Evolutionary conservation across 2,329 filamentous ascomycete species (phyloP), one percentile per base, ranked within the genome.

Genomic region (Monosporascus sp.): DNA sequence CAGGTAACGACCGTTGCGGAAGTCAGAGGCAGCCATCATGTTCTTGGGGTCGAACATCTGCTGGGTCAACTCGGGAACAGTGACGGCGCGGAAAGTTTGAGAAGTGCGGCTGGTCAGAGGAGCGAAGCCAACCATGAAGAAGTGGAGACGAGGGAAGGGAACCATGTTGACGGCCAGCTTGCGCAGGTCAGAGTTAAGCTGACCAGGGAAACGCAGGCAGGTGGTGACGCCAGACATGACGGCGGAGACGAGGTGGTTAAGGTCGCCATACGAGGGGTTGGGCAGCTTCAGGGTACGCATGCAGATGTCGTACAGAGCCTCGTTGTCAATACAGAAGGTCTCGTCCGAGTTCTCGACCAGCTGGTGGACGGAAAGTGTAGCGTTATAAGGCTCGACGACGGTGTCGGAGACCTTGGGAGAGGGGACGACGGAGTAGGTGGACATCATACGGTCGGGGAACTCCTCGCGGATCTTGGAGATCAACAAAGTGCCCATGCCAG

Each of bases 1-100:
- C 71, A 99, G 86, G 84, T 99, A 99, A 71, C 94, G 94, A 76
- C 94, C 94, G 77, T 97, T 99, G 70, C 94, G 90, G 91, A 99
- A 99, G 82, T 99, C 94, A 61, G 92, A 95, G 62, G 94, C 94
- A 79, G 94, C 94, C 94, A 99, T 99, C 93, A 99, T 99, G 88
- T 99, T 99, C 91, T 97, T 99, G 71, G 94, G 93, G 82, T 99
- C 94, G 83, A 96, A 99, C 91, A 99, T 97, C 79, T 99, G 94
- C 83, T 99, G 94, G 70, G 94, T 97, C 75, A 99, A 85, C 83
- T 99, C 94, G 54, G 94, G 93, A 58, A 99, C 94, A 70, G 88
- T 92, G 76, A 97, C 89, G 64, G 94, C 93, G 73, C 94, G 94
- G 93, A 97, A 99, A 66, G 89, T 90, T 83, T 95, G 77, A 64